These are phyloP conservation scores for Alternaria arborescens DNA, from an alignment of 2,329 filamentous ascomycete genomes.

Conservation along the genomic window DNA sequence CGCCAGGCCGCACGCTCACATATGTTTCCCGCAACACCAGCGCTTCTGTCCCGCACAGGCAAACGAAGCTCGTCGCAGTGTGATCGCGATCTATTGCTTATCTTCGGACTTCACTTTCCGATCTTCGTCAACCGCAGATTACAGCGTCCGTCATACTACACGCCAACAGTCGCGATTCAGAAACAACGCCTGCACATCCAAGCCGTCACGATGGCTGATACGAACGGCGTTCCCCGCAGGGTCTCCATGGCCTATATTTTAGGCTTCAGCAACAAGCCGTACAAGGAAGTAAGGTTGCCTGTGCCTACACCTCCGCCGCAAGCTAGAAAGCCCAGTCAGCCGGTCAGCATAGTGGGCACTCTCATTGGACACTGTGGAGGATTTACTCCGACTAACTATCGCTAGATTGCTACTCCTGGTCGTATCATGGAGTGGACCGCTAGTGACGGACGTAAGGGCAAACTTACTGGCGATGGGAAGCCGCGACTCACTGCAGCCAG, in stretches of 20 bases:
- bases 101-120: not conserved
- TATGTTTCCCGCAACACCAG: not conserved
- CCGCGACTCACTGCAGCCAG: slow-evolving; percentile 24
- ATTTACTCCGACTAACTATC: slow-evolving; percentile 2
- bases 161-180: not conserved
- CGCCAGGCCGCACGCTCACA: slow-evolving; percentile 2
- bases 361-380: rapidly evolving
- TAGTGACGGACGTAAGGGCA: slow-evolving; percentile 45
- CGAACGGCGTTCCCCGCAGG: slow-evolving; percentile 19
- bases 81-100: not conserved
- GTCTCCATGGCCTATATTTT: slow-evolving; percentile 41
- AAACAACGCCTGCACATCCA: not conserved
- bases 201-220: slow-evolving; percentile 23
- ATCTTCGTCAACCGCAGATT: not conserved
- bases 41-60: not conserved
- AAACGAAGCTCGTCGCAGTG: not conserved
- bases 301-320: slow-evolving; percentile 13
- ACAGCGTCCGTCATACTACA: not conserved
- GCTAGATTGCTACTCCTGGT: slow-evolving; percentile 33
- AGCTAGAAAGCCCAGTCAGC: slow-evolving; percentile 9
- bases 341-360: slow-evolving; percentile 26
- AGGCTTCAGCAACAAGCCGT: slow-evolving; percentile 42
- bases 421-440: slow-evolving; percentile 44
- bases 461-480: slow-evolving; percentile 27
- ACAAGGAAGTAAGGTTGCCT: slow-evolving; percentile 32